These are phyloP conservation scores for Prunus persica DNA, from an alignment of 306 rosid genomes.

Conservation along the genomic window DNA sequence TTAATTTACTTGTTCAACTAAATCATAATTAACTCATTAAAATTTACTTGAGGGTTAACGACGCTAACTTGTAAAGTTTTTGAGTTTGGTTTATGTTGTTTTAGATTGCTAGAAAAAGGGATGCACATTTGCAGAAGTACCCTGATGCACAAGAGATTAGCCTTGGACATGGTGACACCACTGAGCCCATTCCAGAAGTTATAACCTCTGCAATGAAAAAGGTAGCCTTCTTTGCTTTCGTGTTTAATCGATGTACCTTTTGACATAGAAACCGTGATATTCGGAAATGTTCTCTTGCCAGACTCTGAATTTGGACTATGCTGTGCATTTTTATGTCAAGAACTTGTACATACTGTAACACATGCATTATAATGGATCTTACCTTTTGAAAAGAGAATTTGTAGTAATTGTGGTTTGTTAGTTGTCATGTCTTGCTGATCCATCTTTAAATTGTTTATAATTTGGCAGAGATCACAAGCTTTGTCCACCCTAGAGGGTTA, in stretches of 20 bases:
- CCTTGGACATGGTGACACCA: conserved; percentile 95
- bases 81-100: neutral
- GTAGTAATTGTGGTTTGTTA: neutral
- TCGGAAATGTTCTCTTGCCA: too few relatives aligned
- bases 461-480: too few relatives aligned
- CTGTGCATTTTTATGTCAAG: neutral
- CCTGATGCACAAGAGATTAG: conserved; percentile 96
- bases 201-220: conserved; percentile 83
- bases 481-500: conserved; percentile 53
- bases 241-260: neutral
- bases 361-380: neutral
- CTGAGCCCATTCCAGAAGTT: conserved; percentile 97
- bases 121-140: conserved; percentile 78
- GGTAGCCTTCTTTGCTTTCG: conserved; percentile 25
- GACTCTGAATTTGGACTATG: too few relatives aligned
- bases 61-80: neutral
- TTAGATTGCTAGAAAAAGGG: conserved; percentile 82
- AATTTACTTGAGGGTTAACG: neutral
- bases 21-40: neutral
- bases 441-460: too few relatives aligned
- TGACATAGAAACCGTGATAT: too few relatives aligned
- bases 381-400: neutral
- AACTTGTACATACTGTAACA: neutral
- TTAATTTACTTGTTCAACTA: neutral
- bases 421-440: conserved; percentile 12